phyloP scores from a whole-genome alignment of 345 rosid genomes.

The Iberis pinnata region DNA sequence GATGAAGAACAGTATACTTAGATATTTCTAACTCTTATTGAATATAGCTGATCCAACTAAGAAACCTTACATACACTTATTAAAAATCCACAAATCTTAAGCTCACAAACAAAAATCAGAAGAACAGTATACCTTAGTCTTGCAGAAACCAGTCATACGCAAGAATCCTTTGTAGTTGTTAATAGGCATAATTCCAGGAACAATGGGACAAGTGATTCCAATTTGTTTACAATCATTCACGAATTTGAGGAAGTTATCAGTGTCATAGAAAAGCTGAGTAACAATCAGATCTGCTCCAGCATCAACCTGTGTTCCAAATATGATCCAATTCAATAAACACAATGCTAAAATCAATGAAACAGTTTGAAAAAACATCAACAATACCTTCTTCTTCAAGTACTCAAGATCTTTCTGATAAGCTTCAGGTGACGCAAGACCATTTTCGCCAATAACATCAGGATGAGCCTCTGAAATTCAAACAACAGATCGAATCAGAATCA shows the following conservation, averaged over 20 bases:
- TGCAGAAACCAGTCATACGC: constrained; percentile 96
- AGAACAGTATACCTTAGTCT: constrained; percentile 54
- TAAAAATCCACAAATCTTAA: background rate
- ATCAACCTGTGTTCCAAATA: constrained; percentile 49
- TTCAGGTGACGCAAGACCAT: constrained; percentile 67
- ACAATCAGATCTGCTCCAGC: constrained; percentile 92
- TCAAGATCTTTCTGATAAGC: constrained; percentile 74
- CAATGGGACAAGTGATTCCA: constrained; percentile 80
- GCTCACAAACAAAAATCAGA: constrained; percentile 1
- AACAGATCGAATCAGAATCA: constrained; percentile 1
- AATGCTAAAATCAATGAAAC: background rate
- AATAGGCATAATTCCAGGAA: constrained; percentile 97
- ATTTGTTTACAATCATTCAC: constrained; percentile 90
- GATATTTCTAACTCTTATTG: background rate
- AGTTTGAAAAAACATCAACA: background rate
- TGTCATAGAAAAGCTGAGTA: constrained; percentile 85
- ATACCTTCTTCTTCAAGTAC: constrained; percentile 81
- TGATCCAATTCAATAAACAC: background rate
- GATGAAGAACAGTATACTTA: too few relatives aligned
- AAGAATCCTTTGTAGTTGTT: constrained; percentile 86
- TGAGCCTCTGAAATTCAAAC: constrained; percentile 59
- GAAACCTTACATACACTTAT: constrained; percentile 4
- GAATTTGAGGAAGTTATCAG: constrained; percentile 82
- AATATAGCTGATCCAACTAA: background rate
- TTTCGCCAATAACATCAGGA: constrained; percentile 68